Evolutionary conservation across 495 filamentous ascomycete species (phyloP), one percentile per base, ranked within the genome.

Genomic region (Penicillium alfredii): DNA sequence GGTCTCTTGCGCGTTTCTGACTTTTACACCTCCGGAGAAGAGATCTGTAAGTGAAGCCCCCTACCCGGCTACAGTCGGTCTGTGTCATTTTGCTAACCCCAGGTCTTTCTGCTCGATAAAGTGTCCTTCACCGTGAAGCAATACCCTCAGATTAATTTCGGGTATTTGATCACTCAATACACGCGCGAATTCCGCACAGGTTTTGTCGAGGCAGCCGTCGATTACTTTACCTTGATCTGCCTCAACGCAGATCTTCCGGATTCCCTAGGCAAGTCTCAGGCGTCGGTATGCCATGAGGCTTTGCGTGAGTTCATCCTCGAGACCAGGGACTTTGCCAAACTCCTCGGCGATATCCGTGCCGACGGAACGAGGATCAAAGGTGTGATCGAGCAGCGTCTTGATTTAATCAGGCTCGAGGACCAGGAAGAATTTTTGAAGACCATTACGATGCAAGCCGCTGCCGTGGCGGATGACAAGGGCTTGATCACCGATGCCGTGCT

Each of bases 271-370:
- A 80, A 77, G 40, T 77, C 77, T 9, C 92, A 97, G 55, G 74
- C 82, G 21, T 69, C 75, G 1, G 73, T 96, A 25, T 97, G 90
- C 60, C 86, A 96, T 56, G 87, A 94, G 55, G 88, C 89, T 12
- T 71, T 99, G 38, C 83, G 88, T n/a, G 92, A 97, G 55, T 84
- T 95, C 35, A 85, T 94, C 23, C 72, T 99, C 12, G 92, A 97
- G 63, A 94, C 85, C 8, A 74, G 89, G 37, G 92, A 97, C 55
- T 97, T 94, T 55, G 88, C 89, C 43, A 83, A 84, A 44, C 72
- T 99, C 13, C 81, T 99, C 33, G 92, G 93, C 22, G 93, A 99
- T 53, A 84, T 99, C 40, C 76, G 76, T 38, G 70, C 73, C 6
- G 85, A 95, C 49, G 92, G 92, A 11, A 76, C 72, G 18, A 79